phyloP scores from a whole-genome alignment of 2,329 filamentous ascomycete genomes.

The Exophiala xenobiotica region DNA sequence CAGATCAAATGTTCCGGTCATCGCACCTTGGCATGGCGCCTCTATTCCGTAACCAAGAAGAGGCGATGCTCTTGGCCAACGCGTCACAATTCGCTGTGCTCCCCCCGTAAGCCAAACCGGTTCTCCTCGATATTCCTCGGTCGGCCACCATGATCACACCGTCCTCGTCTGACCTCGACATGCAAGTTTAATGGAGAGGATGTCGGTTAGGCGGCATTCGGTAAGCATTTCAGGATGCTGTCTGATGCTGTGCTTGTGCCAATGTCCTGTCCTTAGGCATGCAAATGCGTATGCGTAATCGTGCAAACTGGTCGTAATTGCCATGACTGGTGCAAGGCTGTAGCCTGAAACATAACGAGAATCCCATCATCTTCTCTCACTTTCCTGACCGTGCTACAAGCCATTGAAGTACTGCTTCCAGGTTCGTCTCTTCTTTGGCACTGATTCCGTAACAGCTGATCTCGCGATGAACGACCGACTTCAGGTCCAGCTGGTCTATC shows the following conservation, averaged over 20 bases:
- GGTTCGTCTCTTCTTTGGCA: constrained; percentile 97
- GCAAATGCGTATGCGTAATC: background rate
- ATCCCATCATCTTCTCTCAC: no score
- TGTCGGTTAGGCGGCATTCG: background rate
- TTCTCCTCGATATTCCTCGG: background rate
- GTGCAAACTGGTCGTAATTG: background rate
- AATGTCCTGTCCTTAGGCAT: background rate
- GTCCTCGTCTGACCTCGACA: background rate
- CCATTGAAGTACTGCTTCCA: constrained; percentile 96
- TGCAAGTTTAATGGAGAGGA: background rate
- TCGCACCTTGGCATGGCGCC: background rate
- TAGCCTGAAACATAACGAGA: no score
- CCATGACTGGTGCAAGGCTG: background rate
- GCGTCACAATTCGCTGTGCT: background rate
- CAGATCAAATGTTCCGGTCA: background rate
- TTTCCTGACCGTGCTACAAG: constrained; percentile 84
- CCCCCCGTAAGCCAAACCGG: background rate
- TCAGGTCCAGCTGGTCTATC: constrained; percentile 88
- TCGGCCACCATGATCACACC: background rate
- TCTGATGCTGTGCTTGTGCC: background rate
- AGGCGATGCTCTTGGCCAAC: constrained; percentile 4
- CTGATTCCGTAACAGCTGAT: constrained; percentile 99
- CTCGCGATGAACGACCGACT: constrained; percentile 84
- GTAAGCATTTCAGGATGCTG: no score
- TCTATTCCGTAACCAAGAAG: background rate